These are phyloP conservation scores for Dacryopinax primogenitus DNA, from an alignment of 768 basidiomycete genomes.

Conservation along the genomic window DNA sequence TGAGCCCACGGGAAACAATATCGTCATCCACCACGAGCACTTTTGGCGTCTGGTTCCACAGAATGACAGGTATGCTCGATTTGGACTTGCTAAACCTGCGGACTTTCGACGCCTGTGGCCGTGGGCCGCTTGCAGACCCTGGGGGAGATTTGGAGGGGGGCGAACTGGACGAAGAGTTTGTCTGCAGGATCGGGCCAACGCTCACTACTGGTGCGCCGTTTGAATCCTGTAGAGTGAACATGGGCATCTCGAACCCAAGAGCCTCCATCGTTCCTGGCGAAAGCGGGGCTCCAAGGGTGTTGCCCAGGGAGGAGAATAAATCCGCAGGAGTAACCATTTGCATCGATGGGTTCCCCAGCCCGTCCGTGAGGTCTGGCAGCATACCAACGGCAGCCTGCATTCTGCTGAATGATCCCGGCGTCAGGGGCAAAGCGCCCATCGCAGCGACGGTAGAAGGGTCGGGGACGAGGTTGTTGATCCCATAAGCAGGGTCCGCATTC, in stretches of 20 bases:
- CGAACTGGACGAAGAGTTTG: background rate
- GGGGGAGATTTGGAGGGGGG: background rate
- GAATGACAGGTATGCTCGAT: constrained; percentile 6
- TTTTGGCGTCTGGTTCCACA: constrained; percentile 39
- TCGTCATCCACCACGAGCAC: constrained; percentile 95
- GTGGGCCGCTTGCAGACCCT: background rate
- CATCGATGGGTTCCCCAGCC: background rate
- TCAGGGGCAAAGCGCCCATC: background rate
- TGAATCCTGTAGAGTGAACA: background rate
- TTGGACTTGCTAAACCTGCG: constrained; percentile 7
- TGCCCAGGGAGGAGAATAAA: background rate
- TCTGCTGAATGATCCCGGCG: background rate
- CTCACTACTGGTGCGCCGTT: background rate
- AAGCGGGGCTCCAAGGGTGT: background rate
- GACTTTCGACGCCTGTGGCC: background rate
- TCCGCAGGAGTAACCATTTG: background rate
- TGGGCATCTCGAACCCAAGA: background rate
- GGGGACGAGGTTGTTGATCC: background rate
- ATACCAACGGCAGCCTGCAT: background rate
- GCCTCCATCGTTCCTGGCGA: constrained; percentile 1
- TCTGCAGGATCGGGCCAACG: background rate
- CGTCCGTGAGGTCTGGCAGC: background rate
- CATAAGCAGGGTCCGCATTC: background rate
- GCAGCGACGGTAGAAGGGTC: background rate
- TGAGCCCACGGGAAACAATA: constrained; percentile 73